These are phyloP conservation scores for Pythium aphanidermatum DNA, from an alignment of 352 stramenopile genomes.

Conservation along the genomic window DNA sequence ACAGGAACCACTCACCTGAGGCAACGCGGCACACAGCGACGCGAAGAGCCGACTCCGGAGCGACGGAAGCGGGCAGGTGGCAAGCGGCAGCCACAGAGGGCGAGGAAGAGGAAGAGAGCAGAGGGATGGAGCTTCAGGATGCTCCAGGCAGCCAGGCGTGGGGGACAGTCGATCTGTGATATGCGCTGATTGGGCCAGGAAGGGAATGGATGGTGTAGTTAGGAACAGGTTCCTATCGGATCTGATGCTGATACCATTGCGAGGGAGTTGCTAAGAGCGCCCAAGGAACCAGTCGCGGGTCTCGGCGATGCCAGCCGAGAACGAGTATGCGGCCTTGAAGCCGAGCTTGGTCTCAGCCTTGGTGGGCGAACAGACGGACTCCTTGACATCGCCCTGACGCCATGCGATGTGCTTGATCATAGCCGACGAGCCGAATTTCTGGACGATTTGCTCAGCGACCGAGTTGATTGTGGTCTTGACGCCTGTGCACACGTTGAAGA, in stretches of 20 bases:
- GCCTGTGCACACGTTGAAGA: constrained; percentile 83
- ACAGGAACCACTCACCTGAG: no score
- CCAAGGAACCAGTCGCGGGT: constrained; percentile 77
- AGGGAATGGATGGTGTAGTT: no score
- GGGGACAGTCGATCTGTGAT: no score
- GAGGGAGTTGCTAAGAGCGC: constrained; percentile 1
- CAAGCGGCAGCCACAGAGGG: no score
- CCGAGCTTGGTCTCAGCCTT: constrained; percentile 66
- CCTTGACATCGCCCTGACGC: constrained; percentile 73
- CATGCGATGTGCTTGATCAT: constrained; percentile 61
- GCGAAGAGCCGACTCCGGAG: no score
- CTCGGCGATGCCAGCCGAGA: constrained; percentile 56
- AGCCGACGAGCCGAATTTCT: constrained; percentile 60
- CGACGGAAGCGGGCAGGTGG: no score
- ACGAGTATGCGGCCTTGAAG: constrained; percentile 65
- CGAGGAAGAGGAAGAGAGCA: no score
- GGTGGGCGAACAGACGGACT: constrained; percentile 65
- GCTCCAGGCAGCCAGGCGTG: no score
- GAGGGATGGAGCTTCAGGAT: no score
- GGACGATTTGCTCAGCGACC: constrained; percentile 57
- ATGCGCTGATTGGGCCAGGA: no score
- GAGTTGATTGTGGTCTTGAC: constrained; percentile 63
- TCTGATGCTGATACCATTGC: background rate
- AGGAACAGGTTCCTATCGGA: constrained; percentile 10
- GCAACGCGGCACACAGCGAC: no score